phyloP scores from a whole-genome alignment of 441 rosid genomes.

The Flueggea neowawraea region DNA sequence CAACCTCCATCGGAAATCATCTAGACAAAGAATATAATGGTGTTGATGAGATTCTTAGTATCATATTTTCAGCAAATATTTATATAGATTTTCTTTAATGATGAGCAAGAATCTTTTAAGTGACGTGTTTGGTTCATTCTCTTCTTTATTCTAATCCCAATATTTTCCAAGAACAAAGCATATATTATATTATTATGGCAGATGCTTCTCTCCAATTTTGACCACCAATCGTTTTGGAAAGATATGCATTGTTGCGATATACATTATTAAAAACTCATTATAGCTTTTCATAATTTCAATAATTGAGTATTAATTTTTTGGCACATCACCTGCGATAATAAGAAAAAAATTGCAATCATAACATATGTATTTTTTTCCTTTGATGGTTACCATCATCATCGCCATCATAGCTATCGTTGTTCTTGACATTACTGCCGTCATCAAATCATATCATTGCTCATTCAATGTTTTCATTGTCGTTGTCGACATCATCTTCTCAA shows the following conservation, averaged over 20 bases:
- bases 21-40: conserved; percentile 32
- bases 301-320: too few relatives aligned
- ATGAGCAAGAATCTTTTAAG: conserved; percentile 27
- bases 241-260: too few relatives aligned
- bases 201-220: conserved; percentile 24
- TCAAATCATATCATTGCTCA: conserved; percentile 13
- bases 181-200: conserved; percentile 14
- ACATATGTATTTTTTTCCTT: background rate
- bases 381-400: conserved; percentile 3
- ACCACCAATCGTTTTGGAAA: too few relatives aligned
- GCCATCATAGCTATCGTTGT: conserved; percentile 1
- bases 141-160: conserved; percentile 30
- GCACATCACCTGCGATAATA: too few relatives aligned
- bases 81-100: conserved; percentile 22
- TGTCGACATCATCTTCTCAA: background rate
- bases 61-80: conserved; percentile 18
- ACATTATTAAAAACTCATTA: too few relatives aligned
- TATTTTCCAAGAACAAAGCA: conserved; percentile 9
- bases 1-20: conserved; percentile 26
- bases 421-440: conserved; percentile 16
- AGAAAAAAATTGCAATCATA: too few relatives aligned
- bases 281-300: too few relatives aligned
- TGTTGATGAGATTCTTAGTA: conserved; percentile 33
- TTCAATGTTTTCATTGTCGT: conserved; percentile 12
- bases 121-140: conserved; percentile 11